Evolutionary conservation across 768 basidiomycete species (phyloP).

Genomic region (Hypholoma sublateritium): DNA sequence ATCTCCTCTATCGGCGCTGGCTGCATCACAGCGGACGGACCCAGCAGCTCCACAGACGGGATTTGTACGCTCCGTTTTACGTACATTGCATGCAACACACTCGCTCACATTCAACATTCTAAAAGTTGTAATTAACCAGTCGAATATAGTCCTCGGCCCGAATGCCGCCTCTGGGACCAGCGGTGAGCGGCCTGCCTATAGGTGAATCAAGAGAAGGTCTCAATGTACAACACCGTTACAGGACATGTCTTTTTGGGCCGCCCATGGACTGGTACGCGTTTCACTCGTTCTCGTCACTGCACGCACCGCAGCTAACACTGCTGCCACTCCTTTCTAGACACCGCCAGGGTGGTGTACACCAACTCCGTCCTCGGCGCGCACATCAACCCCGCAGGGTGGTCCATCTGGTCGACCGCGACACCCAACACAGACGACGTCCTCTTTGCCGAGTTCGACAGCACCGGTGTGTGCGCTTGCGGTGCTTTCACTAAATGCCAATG

Average conservation of each 20-base stretch:
- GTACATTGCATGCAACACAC: neutral
- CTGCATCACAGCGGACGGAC: slow-evolving; percentile 5
- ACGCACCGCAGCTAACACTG: neutral
- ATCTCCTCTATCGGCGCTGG: slow-evolving; percentile 5
- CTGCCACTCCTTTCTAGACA: neutral
- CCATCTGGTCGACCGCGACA: slow-evolving; percentile 9
- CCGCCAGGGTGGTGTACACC: slow-evolving; percentile 7
- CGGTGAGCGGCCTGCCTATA: neutral
- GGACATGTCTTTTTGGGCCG: slow-evolving; percentile 7
- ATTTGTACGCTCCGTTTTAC: neutral
- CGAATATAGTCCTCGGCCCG: slow-evolving; percentile 5
- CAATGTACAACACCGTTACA: neutral
- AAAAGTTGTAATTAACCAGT: slow-evolving; percentile 8
- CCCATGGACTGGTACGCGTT: slow-evolving; percentile 5
- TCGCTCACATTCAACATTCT: neutral
- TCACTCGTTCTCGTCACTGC: neutral
- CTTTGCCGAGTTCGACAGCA: slow-evolving; percentile 7
- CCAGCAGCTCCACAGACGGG: slow-evolving; percentile 7
- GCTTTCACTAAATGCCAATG: too few relatives aligned
- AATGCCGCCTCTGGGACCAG: slow-evolving; percentile 7
- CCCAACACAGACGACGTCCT: slow-evolving; percentile 8
- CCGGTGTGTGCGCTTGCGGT: neutral
- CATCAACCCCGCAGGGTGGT: slow-evolving; percentile 10
- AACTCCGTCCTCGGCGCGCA: slow-evolving; percentile 4
- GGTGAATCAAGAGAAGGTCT: neutral